Base-by-base conservation (phyloP, 306 rosid genomes). In the Hippophae gyantsensis region DNA sequence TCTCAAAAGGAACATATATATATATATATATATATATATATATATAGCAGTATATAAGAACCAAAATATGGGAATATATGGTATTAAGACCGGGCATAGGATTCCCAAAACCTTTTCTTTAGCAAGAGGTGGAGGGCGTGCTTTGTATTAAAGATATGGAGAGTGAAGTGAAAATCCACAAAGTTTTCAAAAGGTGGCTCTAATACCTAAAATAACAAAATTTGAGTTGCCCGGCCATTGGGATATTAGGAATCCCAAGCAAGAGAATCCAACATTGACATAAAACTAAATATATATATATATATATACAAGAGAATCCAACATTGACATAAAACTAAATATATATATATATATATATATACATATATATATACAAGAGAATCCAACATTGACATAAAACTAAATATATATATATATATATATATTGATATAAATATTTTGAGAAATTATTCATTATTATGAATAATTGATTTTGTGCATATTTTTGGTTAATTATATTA, bases 231-330 rank as follows among this genome's bases (percentile, higher is more conserved):
- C 89, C 23, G 23, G 23, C 23, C 89, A 83, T 69, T 68, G 57
- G 76, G 63, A 71, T 52, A 84, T 76, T 32, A 78, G 94, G 95
- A 79, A 87, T 88, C 97, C 94, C 97, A 90, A 77, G 90, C 83
- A 70, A 65, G 51, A 50, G 53, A 76, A 69, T 74, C 71, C 87
- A 79, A 79, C 84, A 76, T 71, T 68, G 71, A 76, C 81, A 73
- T 82, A 76, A 84, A 84, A 84, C 66, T 80, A 74, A 74, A 87
- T 3, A 49, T 12, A 49, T 13, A 46, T 7, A 6, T 9, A 0
- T 46, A 46, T 7, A 6, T 9, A 0, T 46, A n/a, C 83, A 70
- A 65, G 51, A 50, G 53, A 76, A 69, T 74, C 71, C 87, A 79
- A 79, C 84, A 78, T 73, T 68, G 71, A 76, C 81, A 73, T 82